A percentile compares a stretch with the other conserved stretches of the same genome.
These are phyloP conservation scores for Vaccinium macrocarpon DNA, from an alignment of 148 eudicot genomes.

Conservation along the genomic window DNA sequence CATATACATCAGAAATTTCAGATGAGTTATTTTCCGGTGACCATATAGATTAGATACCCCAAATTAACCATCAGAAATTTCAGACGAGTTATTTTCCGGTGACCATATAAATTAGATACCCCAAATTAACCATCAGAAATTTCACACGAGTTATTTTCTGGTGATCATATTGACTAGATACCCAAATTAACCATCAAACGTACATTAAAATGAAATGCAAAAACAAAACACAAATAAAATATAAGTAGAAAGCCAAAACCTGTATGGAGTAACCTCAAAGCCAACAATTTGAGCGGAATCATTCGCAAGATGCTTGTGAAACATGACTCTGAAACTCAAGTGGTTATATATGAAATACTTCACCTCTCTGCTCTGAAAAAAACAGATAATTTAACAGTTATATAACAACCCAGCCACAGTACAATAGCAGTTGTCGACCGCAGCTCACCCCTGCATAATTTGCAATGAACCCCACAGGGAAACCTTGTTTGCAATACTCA, in stretches of 20 bases:
- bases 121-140: background rate
- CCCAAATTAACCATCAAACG: background rate
- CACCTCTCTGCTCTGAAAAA: conserved; percentile 46
- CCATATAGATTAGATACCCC: background rate
- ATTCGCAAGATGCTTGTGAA: conserved; percentile 41
- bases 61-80: background rate
- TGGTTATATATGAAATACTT: conserved; percentile 51
- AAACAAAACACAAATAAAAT: background rate
- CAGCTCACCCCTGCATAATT: conserved; percentile 48
- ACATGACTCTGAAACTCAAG: conserved; percentile 57
- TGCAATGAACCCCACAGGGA: conserved; percentile 56
- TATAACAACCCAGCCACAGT: conserved; percentile 8
- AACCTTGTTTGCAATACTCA: conserved; percentile 50
- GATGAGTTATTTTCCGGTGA: background rate
- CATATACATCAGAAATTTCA: too few relatives aligned
- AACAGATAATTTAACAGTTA: background rate
- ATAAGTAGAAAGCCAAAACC: conserved; percentile 29
- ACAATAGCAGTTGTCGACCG: background rate
- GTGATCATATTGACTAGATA: background rate
- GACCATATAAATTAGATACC: background rate
- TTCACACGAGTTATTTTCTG: too few relatives aligned
- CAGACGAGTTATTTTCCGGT: background rate
- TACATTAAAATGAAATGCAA: background rate
- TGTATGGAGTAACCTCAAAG: conserved; percentile 55
- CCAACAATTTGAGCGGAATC: conserved; percentile 59